Evolutionary conservation across 1,284 basidiomycete species (phyloP).

Genomic region (Puccinia triticina): DNA sequence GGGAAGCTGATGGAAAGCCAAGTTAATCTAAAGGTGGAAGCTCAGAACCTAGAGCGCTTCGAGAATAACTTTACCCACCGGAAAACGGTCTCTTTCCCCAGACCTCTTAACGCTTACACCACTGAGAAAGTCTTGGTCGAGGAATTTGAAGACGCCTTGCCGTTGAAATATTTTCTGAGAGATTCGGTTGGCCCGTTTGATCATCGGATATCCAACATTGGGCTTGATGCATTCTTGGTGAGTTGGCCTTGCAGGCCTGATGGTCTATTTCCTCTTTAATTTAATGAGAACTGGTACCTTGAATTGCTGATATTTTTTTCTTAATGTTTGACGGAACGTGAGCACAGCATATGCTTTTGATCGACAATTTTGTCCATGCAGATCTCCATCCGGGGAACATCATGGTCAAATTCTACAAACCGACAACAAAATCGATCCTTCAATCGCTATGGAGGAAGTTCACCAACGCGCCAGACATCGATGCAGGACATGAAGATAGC

Average conservation of each 20-base stretch:
- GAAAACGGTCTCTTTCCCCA: conserved; percentile 82
- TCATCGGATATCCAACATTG: conserved; percentile 84
- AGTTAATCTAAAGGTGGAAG: conserved; percentile 87
- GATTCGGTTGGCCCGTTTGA: conserved; percentile 92
- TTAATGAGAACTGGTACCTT: neutral
- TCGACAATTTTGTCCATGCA: conserved; percentile 97
- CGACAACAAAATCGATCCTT: conserved; percentile 65
- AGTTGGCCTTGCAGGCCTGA: conserved; percentile 56
- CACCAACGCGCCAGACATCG: neutral
- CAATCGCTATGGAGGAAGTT: conserved; percentile 54
- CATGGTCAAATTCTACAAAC: conserved; percentile 92
- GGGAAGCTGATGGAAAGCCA: conserved; percentile 97
- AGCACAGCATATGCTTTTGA: conserved; percentile 86
- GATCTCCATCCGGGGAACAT: conserved; percentile 95
- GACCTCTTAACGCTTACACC: conserved; percentile 78
- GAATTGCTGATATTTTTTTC: conserved; percentile 14
- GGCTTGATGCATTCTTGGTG: conserved; percentile 91
- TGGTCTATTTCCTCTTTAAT: neutral
- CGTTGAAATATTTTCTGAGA: conserved; percentile 79
- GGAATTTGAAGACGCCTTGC: conserved; percentile 89
- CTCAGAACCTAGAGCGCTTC: conserved; percentile 81
- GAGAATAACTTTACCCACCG: conserved; percentile 78
- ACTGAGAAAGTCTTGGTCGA: conserved; percentile 83
- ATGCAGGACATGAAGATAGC: conserved; percentile 22
- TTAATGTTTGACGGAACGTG: conserved; percentile 24